Conservation (phyloP, 108 stramenopile species). For the Nitzschia palea region DNA sequence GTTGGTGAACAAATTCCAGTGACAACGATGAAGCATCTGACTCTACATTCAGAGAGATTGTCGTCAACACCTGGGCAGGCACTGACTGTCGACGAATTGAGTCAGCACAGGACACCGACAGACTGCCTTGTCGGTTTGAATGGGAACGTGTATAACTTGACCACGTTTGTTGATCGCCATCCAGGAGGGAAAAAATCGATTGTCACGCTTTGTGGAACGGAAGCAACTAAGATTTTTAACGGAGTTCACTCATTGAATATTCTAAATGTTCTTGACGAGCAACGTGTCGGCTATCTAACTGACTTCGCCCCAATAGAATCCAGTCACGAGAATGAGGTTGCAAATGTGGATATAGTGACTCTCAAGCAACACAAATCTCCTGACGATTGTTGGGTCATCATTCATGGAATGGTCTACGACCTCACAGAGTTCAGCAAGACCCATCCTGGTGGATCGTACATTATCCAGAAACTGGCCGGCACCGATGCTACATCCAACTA, state of each 20-base stretch:
- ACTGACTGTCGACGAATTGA: constrained; percentile 45
- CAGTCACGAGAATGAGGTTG: neutral
- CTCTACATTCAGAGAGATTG: neutral
- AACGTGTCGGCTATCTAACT: neutral
- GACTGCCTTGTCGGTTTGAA: constrained; percentile 22
- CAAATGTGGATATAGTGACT: neutral
- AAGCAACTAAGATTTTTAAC: constrained; percentile 44
- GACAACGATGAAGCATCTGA: too few relatives aligned
- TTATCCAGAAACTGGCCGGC: constrained; percentile 22
- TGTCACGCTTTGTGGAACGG: constrained; percentile 55
- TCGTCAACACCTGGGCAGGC: neutral
- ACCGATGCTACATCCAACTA: constrained; percentile 24
- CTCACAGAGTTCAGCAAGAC: constrained; percentile 28
- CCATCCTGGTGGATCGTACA: constrained; percentile 30
- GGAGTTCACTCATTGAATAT: neutral
- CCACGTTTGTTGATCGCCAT: constrained; percentile 12
- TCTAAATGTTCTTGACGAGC: neutral
- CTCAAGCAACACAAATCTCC: constrained; percentile 17
- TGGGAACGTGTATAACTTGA: constrained; percentile 20
- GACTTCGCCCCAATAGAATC: neutral
- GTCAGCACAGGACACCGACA: constrained; percentile 44
- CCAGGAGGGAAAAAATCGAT: constrained; percentile 46
- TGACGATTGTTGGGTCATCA: constrained; percentile 30
- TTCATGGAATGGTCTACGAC: constrained; percentile 38
- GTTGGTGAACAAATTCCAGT: constrained; percentile 40